Base-by-base conservation (phyloP, 2,329 filamentous ascomycete species). In the Colletotrichum eremochloae region DNA sequence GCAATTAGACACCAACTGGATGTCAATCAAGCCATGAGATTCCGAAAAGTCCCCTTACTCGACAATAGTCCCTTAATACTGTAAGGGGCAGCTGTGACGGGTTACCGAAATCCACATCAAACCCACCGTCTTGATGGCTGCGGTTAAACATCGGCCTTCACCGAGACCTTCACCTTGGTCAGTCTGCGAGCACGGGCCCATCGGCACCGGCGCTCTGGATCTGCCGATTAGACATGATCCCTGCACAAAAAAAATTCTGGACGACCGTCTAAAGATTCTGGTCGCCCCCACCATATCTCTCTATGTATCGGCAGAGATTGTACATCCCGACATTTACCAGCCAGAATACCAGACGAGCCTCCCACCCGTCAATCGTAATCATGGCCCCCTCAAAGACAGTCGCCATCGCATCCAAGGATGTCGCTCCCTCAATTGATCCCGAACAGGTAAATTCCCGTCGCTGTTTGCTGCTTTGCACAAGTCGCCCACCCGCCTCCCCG, bases 371-470 rank as follows among this genome's bases (percentile, higher is more conserved):
- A 70, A 64, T 29, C 36, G 60, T 55, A 80, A 46, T 72, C 74
- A 85, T 85, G 84, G 80, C 82, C 36, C 79, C 82, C 72, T 84
- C 83, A 70, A 84, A 83, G 75, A 79, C 83, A 72, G 76, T 85
- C 67, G 80, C 76, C 68, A 77, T 77, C 56, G 74, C 77, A 55
- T 75, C 72, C 31, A 70, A 74, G 62, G 77, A 78, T 63, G 78
- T 79, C 60, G 72, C 81, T 53, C 76, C 78, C 44, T 73, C 79
- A 44, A 81, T 86, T 77, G 80, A 83, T 73, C 81, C 82, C 15
- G 83, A 84, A 36, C 83, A 85, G 83, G 83, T 84, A 77, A 29
- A 3, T 48, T 3, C 11, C 40, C 38, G 20, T 46, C 12, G 24
- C 38, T 24, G 18, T 33, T 12, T 40, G 9, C 44, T 53, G 63